Evolutionary conservation across 495 filamentous ascomycete species (phyloP).

Genomic region (Aspergillus biplanus): DNA sequence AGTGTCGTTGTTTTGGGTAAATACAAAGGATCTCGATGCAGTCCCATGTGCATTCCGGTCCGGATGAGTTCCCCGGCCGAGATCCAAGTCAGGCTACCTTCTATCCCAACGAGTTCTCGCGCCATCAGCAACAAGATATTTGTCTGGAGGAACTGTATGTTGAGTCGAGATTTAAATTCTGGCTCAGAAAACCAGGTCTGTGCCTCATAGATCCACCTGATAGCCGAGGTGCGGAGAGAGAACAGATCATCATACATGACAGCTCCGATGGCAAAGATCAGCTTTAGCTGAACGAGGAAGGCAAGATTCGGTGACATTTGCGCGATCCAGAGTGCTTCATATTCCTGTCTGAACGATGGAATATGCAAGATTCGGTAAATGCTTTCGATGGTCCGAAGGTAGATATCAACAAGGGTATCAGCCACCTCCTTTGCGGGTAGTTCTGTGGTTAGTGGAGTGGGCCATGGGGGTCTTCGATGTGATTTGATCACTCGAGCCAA

Average conservation of each 20-base stretch:
- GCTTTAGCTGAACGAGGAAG: slow-evolving; percentile 50
- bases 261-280: slow-evolving; percentile 56
- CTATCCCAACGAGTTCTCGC: slow-evolving; percentile 49
- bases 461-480: slow-evolving; percentile 45
- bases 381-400: slow-evolving; percentile 47
- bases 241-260: slow-evolving; percentile 37
- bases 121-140: slow-evolving; percentile 53
- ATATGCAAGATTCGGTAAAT: slow-evolving; percentile 61
- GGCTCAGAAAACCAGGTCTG: slow-evolving; percentile 58
- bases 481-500: slow-evolving; percentile 50
- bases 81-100: slow-evolving; percentile 58
- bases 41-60: slow-evolving; percentile 61
- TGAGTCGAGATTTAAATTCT: slow-evolving; percentile 50
- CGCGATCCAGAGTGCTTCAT: slow-evolving; percentile 32
- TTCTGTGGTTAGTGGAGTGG: slow-evolving; percentile 31
- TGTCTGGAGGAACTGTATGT: slow-evolving; percentile 49
- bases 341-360: slow-evolving; percentile 55
- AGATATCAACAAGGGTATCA: slow-evolving; percentile 39
- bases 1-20: slow-evolving; percentile 46
- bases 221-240: slow-evolving; percentile 40
- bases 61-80: slow-evolving; percentile 57
- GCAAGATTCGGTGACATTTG: slow-evolving; percentile 26
- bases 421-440: slow-evolving; percentile 53
- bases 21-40: slow-evolving; percentile 60
- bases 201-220: slow-evolving; percentile 55